These are phyloP conservation scores for Graphiopsis chlorocephala DNA, from an alignment of 2,329 filamentous ascomycete species.

Conservation along the genomic window DNA sequence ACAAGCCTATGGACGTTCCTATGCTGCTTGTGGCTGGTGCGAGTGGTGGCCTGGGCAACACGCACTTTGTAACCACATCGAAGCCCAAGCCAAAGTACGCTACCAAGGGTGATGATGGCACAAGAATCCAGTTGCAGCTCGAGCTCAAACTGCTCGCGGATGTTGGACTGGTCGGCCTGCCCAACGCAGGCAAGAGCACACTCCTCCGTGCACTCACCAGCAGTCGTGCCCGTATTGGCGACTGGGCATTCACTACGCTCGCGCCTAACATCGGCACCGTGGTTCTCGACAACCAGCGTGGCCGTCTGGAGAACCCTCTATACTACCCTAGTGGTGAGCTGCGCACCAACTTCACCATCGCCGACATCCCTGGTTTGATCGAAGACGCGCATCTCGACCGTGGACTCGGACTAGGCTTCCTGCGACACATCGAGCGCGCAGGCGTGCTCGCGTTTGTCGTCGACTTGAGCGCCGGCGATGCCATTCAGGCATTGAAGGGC, in stretches of 20 bases:
- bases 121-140: conserved; percentile 76
- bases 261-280: conserved; percentile 95
- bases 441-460: conserved; percentile 91
- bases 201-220: conserved; percentile 83
- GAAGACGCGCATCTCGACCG: conserved; percentile 89
- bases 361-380: conserved; percentile 92
- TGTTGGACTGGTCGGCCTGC: conserved; percentile 88
- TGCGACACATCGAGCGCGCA: conserved; percentile 91
- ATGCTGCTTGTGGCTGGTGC: conserved; percentile 84
- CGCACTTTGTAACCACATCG: conserved; percentile 81
- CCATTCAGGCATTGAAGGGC: conserved; percentile 71
- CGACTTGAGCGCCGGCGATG: conserved; percentile 76
- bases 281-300: conserved; percentile 81
- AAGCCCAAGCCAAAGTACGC: conserved; percentile 79
- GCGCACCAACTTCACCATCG: conserved; percentile 83
- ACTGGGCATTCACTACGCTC: conserved; percentile 96
- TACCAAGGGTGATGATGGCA: conserved; percentile 76
- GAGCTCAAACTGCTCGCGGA: conserved; percentile 95
- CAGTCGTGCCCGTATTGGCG: conserved; percentile 82
- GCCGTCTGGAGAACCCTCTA: conserved; percentile 45
- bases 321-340: conserved; percentile 44
- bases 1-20: conserved; percentile 73
- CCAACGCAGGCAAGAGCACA: conserved; percentile 95
- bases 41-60: conserved; percentile 86
- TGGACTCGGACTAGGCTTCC: conserved; percentile 84